Conservation (phyloP, 2,329 filamentous ascomycete species). For the Colletotrichum echinochloae region DNA sequence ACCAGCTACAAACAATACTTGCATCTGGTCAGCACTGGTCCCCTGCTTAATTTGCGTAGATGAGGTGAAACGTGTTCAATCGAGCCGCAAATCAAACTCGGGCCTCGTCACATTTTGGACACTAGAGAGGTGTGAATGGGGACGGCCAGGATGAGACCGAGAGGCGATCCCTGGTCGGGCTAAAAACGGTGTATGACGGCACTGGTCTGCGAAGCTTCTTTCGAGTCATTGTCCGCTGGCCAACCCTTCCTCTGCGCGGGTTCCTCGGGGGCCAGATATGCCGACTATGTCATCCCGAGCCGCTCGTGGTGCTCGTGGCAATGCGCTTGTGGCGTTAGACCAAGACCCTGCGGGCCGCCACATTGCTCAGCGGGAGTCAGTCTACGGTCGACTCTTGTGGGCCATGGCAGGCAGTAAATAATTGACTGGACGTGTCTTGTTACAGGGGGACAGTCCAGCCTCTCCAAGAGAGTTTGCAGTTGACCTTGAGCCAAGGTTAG, state of each 20-base stretch:
- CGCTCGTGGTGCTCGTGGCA: neutral
- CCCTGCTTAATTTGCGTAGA: neutral
- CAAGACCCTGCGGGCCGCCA: too few species aligned
- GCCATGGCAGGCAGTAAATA: neutral
- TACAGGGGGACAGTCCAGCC: neutral
- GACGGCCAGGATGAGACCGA: neutral
- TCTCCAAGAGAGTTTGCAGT: neutral
- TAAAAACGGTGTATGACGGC: neutral
- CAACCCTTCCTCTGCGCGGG: neutral
- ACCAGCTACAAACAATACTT: conserved; percentile 11
- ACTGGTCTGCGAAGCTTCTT: neutral
- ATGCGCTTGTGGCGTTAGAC: neutral
- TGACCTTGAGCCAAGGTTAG: neutral
- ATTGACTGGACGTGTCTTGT: too few species aligned
- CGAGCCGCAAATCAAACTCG: neutral
- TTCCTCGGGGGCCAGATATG: neutral
- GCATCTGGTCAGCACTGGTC: neutral
- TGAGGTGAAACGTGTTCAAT: conserved; percentile 17
- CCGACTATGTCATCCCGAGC: neutral
- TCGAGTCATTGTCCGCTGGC: neutral
- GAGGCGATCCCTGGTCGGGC: neutral
- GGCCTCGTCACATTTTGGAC: neutral
- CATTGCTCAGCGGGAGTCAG: too few species aligned
- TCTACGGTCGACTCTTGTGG: too few species aligned
- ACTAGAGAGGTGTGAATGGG: neutral